Evolutionary conservation across 2,329 filamentous ascomycete species (phyloP), one percentile per base, ranked within the genome.

Genomic region (Aureobasidium vineae): DNA sequence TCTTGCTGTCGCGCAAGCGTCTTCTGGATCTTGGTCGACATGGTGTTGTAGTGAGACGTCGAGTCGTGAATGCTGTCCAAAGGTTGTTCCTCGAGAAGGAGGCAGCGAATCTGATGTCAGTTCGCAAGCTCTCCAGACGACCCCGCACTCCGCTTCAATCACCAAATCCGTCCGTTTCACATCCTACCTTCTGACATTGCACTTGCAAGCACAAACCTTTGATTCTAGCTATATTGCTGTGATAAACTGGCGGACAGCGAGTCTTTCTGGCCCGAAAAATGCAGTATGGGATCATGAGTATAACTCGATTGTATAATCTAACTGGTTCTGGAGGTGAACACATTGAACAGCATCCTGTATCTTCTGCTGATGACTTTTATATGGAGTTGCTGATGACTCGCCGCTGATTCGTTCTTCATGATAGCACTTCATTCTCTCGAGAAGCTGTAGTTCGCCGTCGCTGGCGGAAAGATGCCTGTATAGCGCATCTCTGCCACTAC

Each of bases 1-100:
- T 90, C 84, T 80, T 94, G 90, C 77, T 97, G 88, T 65, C 88
- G 84, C 69, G 86, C 85, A 72, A 90, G 87, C 52, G 88, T 89
- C 79, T 90, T 90, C 69, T 89, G 86, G 66, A 90, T 89, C 72
- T 87, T 87, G 63, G 81, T 70, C 33, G 75, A 76, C 72, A 73
- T 73, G 26, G 41, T 52, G 26, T 43, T 5, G 13, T 4, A 28
- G 7, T 5, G 11, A 23, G 11, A 31, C 33, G 10, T 38, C 21
- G 54, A 5, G 15, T 40, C 16, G 23, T 21, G 40, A n/a, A 33
- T 43, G 54, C 13, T 59, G 40, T 33, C 23, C 6, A 59, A n/a
- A n/a, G 15, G 31, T 45, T 45, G 40, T 43, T 59, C 5, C 15
- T n/a, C 38, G 15, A 54, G 31, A 28, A 45, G 38, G 54, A 59